A percentile compares a stretch with the other conserved stretches of the same genome.
phyloP scores from a whole-genome alignment of 768 basidiomycete genomes.

The Tephrocybe sp. region DNA sequence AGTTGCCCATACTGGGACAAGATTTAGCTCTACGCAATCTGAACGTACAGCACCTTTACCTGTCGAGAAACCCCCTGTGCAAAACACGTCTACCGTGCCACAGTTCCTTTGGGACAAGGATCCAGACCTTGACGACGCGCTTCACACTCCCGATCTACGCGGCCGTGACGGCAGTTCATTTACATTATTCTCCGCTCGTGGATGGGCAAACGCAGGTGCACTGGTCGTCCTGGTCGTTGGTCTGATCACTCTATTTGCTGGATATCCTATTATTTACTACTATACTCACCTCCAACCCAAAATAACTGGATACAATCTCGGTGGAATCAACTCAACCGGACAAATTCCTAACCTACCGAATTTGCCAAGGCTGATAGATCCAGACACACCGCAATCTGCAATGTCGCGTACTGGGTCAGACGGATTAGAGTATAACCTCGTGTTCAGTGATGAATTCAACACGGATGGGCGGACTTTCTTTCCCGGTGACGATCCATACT shows the following conservation, averaged over 20 bases:
- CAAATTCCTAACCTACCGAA: constrained; percentile 79
- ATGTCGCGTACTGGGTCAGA: constrained; percentile 64
- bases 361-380: constrained; percentile 71
- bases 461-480: constrained; percentile 61
- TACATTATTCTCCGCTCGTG: constrained; percentile 76
- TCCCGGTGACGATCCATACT: constrained; percentile 78
- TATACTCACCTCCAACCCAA: constrained; percentile 31
- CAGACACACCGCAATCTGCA: constrained; percentile 62
- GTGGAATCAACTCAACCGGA: constrained; percentile 82
- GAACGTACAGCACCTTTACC: constrained; percentile 31
- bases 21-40: constrained; percentile 54
- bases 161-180: constrained; percentile 57
- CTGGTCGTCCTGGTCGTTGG: constrained; percentile 66
- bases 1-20: constrained; percentile 44
- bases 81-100: constrained; percentile 61
- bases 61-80: constrained; percentile 29
- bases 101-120: constrained; percentile 80
- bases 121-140: constrained; percentile 83
- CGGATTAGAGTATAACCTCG: constrained; percentile 75
- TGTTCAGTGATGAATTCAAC: constrained; percentile 81
- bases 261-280: constrained; percentile 79
- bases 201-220: constrained; percentile 77
- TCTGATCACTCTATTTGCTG: constrained; percentile 79
- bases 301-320: constrained; percentile 74
- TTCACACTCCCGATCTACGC: constrained; percentile 85